Base-by-base conservation (phyloP, 495 filamentous ascomycete genomes). In the Pyrenopolyporus hunteri region DNA sequence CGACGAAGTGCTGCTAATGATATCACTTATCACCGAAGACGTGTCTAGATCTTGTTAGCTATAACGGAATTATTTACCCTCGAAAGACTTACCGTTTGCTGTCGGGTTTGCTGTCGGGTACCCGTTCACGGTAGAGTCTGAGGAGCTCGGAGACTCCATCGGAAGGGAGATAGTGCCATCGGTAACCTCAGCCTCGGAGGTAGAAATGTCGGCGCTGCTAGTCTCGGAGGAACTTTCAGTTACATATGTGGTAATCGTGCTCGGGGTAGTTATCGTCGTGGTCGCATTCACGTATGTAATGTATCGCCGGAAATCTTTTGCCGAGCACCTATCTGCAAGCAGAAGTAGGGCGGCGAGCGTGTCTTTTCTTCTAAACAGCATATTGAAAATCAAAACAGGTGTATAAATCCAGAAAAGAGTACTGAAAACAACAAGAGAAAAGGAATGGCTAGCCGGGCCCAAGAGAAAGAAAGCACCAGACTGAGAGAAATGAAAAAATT, bases 351-450 rank as follows among this genome's bases (percentile, higher is more conserved):
- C 44, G 5, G 23, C 47, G 11, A 64, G 31, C 13, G 23, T 35
- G 14, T 59, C 54, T 32, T 55, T 64, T 25, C 61, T 20, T 36
- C n/a, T 26, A 37, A 64, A 55, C 16, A 64, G n/a, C 61, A 64
- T 64, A 43, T 10, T 54, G 57, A 55, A 7, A 42, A 54, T 19
- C n/a, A n/a, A 33, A 29, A 29, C 37, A 13, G 22, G 29, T 55
- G 28, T 25, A 33, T 42, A 44, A 39, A 19, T 44, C 20, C 20
- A 25, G 39, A 43, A 59, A 54, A 4, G 49, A 55, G 13, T 8
- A 43, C 40, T 16, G 6, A 40, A 23, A 26, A 54, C n/a, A 14
- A 20, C 5, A 59, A 37, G 3, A 20, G 19, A 62, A 63, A n/a
- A 63, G 9, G 52, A 57, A 39, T 33, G 60, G 20, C 31, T 48